These are phyloP conservation scores for Cutaneotrichosporon sp. DNA, from an alignment of 1,284 basidiomycete genomes.

Conservation along the genomic window DNA sequence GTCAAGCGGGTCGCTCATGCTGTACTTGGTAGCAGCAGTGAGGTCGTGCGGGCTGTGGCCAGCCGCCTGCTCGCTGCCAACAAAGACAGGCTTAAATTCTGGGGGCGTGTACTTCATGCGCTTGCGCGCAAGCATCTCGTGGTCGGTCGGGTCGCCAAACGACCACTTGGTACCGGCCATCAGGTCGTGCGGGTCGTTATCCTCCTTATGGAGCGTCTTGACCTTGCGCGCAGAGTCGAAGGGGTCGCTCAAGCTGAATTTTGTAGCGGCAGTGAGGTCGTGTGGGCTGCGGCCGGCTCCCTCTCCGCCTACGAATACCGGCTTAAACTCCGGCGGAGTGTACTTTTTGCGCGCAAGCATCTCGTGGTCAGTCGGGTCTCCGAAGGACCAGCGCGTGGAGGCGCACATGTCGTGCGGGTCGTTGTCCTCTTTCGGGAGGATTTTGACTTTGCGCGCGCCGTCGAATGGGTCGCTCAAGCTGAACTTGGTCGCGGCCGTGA, in stretches of 20 bases:
- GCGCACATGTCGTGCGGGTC: neutral
- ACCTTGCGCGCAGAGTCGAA: neutral
- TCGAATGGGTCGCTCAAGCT: constrained; percentile 6
- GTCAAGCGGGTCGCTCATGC: constrained; percentile 10
- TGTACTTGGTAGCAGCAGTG: neutral
- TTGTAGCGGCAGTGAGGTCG: neutral
- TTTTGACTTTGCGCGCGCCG: neutral
- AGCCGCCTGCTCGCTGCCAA: neutral
- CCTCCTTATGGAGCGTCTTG: constrained; percentile 8
- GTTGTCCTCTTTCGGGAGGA: neutral
- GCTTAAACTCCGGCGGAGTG: constrained; percentile 6
- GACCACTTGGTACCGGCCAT: constrained; percentile 2
- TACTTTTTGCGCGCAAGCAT: neutral
- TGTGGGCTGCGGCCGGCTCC: neutral
- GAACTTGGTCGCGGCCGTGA: neutral
- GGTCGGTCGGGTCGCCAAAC: constrained; percentile 6
- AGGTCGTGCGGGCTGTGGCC: constrained; percentile 7
- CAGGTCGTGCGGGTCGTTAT: constrained; percentile 4
- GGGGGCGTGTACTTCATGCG: constrained; percentile 6
- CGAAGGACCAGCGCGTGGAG: constrained; percentile 9
- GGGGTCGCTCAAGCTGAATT: constrained; percentile 2
- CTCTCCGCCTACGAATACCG: neutral
- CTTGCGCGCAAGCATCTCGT: constrained; percentile 10
- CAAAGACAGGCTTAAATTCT: constrained; percentile 5
- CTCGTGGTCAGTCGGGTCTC: constrained; percentile 9